Conservation (phyloP, 75 land plant genomes). For the Cryptomeria japonica region DNA sequence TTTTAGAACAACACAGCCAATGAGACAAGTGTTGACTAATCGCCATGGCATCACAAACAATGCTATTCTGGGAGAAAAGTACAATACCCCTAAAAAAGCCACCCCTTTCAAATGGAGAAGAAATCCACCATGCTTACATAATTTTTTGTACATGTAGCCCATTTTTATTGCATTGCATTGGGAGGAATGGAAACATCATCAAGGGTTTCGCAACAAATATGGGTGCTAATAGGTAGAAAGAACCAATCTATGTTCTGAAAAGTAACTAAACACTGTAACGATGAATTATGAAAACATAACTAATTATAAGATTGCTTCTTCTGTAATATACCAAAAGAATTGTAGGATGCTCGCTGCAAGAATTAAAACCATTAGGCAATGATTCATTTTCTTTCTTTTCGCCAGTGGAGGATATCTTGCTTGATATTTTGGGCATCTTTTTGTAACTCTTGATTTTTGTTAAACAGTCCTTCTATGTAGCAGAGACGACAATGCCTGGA, state of each 20-base stretch:
- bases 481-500: constrained; percentile 91
- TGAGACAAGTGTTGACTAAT: too few species aligned
- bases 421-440: neutral
- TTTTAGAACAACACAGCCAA: too few species aligned
- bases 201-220: too few species aligned
- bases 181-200: too few species aligned
- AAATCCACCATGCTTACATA: too few species aligned
- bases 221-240: neutral
- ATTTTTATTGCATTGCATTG: too few species aligned
- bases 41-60: too few species aligned
- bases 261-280: neutral
- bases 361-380: neutral
- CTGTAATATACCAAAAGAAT: neutral
- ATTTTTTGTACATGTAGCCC: too few species aligned
- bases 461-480: constrained; percentile 79
- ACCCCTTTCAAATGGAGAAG: too few species aligned
- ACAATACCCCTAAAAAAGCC: too few species aligned
- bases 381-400: neutral
- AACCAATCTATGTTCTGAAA: neutral
- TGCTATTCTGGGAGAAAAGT: too few species aligned
- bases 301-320: neutral
- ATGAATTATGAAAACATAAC: neutral
- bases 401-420: neutral
- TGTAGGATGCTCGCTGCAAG: neutral
- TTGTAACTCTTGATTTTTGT: neutral